Evolutionary conservation across 2,329 filamentous ascomycete genomes (phyloP).

Genomic region (Cordyceps farinosa): DNA sequence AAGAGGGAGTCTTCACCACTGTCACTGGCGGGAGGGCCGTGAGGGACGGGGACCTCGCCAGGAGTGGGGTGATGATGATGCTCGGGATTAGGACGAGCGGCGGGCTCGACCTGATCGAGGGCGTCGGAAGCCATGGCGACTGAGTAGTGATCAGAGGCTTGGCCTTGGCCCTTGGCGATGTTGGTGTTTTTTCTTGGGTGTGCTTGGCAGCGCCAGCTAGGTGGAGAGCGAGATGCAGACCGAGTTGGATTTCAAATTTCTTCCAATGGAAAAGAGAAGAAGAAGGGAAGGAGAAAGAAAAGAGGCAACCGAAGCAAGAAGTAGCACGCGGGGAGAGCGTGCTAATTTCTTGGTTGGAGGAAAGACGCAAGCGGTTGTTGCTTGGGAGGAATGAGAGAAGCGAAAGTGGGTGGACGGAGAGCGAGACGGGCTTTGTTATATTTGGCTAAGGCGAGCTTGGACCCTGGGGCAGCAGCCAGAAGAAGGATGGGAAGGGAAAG

Average conservation of each 20-base stretch:
- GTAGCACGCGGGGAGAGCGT: not conserved
- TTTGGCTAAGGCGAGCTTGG: not conserved
- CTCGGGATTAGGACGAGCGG: constrained; percentile 23
- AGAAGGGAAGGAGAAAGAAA: not conserved
- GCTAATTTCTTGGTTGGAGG: not conserved
- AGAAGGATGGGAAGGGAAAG: not conserved
- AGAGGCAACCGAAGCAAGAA: not conserved
- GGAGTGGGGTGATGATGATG: constrained; percentile 39
- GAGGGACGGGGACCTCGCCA: constrained; percentile 55
- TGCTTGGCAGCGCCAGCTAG: not conserved
- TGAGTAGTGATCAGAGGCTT: not conserved
- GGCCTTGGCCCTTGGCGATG: constrained; percentile 2
- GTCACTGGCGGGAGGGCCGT: constrained; percentile 44
- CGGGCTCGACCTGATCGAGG: constrained; percentile 9
- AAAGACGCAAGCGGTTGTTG: constrained; percentile 8
- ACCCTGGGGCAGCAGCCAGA: not conserved
- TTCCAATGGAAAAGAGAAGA: not conserved
- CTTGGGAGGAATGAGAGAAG: constrained; percentile 12
- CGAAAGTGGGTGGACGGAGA: not conserved
- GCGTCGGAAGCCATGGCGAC: constrained; percentile 2
- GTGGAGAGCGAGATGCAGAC: not conserved
- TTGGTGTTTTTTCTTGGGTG: not conserved
- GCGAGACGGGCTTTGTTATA: constrained; percentile 11
- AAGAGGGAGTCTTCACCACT: constrained; percentile 45
- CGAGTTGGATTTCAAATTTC: not conserved